Conservation (phyloP, 139 green algal species). For the Edaphochlamys debaryana region DNA sequence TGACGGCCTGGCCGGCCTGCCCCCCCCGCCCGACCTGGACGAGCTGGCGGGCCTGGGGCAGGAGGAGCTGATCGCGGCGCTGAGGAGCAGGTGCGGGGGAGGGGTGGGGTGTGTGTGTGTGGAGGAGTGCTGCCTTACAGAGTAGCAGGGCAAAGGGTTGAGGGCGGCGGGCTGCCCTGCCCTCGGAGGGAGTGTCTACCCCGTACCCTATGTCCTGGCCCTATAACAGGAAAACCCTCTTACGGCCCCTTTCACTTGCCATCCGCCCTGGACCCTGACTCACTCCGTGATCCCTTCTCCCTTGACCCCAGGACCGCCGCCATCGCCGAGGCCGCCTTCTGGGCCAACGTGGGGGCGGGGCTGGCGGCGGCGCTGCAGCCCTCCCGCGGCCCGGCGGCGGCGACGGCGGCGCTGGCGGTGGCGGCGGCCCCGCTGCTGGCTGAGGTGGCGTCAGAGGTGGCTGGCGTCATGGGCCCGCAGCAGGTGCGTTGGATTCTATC, state of each 20-base stretch:
- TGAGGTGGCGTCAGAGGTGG: constrained; percentile 48
- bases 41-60: constrained; percentile 38
- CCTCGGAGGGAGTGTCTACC: no score
- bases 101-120: neutral
- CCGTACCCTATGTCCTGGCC: no score
- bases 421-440: constrained; percentile 27
- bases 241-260: no score
- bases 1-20: neutral
- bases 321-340: constrained; percentile 83
- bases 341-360: constrained; percentile 63
- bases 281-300: no score
- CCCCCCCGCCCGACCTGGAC: neutral
- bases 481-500: constrained; percentile 8
- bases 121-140: no score
- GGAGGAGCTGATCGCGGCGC: constrained; percentile 14
- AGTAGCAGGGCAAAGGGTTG: no score
- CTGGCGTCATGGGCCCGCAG: constrained; percentile 8
- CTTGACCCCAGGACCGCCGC: constrained; percentile 42
- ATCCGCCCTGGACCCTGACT: no score
- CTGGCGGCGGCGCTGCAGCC: constrained; percentile 31
- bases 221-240: no score
- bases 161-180: no score
- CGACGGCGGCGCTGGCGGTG: neutral
- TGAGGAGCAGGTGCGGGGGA: constrained; percentile 17
- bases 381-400: neutral